These are phyloP conservation scores for Hibiscus mutabilis DNA, from an alignment of 345 rosid genomes.

Conservation along the genomic window DNA sequence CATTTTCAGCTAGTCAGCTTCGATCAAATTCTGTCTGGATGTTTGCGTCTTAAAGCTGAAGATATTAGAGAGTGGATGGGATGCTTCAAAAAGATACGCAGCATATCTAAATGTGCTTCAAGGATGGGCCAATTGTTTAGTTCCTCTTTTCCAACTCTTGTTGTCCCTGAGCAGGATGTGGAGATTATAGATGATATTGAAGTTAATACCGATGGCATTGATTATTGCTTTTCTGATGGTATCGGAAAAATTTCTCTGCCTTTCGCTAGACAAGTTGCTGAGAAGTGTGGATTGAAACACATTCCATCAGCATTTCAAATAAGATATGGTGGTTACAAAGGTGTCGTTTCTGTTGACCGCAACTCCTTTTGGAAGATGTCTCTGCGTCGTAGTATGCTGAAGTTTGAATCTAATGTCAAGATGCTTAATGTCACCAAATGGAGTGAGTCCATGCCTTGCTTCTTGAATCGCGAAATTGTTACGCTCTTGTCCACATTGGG, in stretches of 20 bases:
- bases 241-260: conserved; percentile 77
- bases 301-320: conserved; percentile 95
- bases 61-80: conserved; percentile 94
- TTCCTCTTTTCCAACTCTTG: conserved; percentile 63
- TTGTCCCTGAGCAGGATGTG: conserved; percentile 60
- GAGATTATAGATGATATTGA: conserved; percentile 80
- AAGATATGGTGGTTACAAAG: conserved; percentile 93
- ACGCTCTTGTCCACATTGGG: conserved; percentile 79
- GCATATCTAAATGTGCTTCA: conserved; percentile 86
- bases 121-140: conserved; percentile 98
- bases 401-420: conserved; percentile 68
- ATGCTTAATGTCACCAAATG: conserved; percentile 93
- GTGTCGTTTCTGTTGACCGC: conserved; percentile 77
- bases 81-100: conserved; percentile 71
- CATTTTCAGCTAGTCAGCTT: conserved; percentile 92
- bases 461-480: conserved; percentile 79
- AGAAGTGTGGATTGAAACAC: conserved; percentile 62
- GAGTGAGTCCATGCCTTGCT: conserved; percentile 83
- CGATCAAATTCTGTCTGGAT: conserved; percentile 90
- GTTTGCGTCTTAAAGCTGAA: conserved; percentile 87
- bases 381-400: conserved; percentile 72
- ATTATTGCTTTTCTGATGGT: conserved; percentile 93
- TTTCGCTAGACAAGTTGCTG: conserved; percentile 71
- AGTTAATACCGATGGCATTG: conserved; percentile 50
- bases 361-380: conserved; percentile 73